phyloP scores from a whole-genome alignment of 805 yeast genomes.

The Alloascoidea africana region DNA sequence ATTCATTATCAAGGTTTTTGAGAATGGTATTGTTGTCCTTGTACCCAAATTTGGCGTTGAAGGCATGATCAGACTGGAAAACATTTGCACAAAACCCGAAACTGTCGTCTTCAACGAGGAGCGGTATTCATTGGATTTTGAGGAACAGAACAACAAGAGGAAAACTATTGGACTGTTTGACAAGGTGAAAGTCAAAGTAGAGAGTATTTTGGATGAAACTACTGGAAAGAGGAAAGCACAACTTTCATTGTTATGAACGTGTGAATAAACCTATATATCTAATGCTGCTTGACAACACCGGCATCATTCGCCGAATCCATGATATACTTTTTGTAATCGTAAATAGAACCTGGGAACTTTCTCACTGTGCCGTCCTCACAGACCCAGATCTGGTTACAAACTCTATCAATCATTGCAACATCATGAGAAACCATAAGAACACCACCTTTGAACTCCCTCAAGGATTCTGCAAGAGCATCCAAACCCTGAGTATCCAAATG shows the following conservation, averaged over 20 bases:
- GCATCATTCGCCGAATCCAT: constrained; percentile 59
- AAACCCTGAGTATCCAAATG: constrained; percentile 97
- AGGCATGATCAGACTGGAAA: constrained; percentile 74
- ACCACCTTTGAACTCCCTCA: constrained; percentile 85
- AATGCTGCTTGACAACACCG: constrained; percentile 89
- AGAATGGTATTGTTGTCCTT: constrained; percentile 86
- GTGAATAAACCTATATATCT: constrained; percentile 4
- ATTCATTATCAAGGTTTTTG: constrained; percentile 79
- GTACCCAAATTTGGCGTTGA: constrained; percentile 96
- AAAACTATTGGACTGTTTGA: constrained; percentile 65
- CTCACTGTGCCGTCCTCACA: constrained; percentile 74
- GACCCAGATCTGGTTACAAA: constrained; percentile 92
- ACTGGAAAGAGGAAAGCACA: constrained; percentile 92
- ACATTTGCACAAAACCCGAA: constrained; percentile 45
- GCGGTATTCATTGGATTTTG: constrained; percentile 48
- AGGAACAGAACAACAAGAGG: constrained; percentile 25
- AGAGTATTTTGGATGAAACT: constrained; percentile 66
- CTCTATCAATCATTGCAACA: constrained; percentile 76
- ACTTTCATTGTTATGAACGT: constrained; percentile 33
- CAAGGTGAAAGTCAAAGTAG: constrained; percentile 69
- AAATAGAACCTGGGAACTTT: constrained; percentile 69
- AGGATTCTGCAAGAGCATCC: constrained; percentile 87
- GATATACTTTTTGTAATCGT: constrained; percentile 83
- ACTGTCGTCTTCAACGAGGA: constrained; percentile 66
- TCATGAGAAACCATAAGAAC: constrained; percentile 97